Conservation (phyloP, 129 eudicot genomes). For the Tagetes erecta region DNA sequence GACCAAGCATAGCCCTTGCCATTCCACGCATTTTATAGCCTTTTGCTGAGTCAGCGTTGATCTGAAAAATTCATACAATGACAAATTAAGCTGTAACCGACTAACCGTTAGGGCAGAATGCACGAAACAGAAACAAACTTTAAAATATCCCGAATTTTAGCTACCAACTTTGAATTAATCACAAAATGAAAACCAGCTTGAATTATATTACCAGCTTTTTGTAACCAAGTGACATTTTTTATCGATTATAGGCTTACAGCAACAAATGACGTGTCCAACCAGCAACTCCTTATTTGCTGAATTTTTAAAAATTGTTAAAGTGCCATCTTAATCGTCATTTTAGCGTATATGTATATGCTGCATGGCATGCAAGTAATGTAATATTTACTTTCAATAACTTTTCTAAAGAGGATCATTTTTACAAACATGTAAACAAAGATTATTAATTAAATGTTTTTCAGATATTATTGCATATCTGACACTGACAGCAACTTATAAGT, state of each 20-base stretch:
- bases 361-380: not conserved
- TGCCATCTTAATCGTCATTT: not conserved
- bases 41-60: slow-evolving; percentile 83
- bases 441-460: not conserved
- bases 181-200: not conserved
- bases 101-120: not conserved
- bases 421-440: not conserved
- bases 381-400: not conserved
- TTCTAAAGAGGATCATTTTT: not conserved
- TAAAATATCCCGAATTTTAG: not conserved
- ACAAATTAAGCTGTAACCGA: not conserved
- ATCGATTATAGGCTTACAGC: not conserved
- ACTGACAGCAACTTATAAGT: not conserved
- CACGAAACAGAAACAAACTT: not conserved
- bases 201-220: not conserved
- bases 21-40: slow-evolving; percentile 79
- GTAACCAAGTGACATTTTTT: not conserved
- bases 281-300: not conserved
- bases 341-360: not conserved
- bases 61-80: slow-evolving; percentile 33
- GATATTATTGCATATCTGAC: not conserved
- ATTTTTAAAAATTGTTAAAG: not conserved
- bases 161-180: not conserved
- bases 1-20: slow-evolving; percentile 84
- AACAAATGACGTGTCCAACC: not conserved